Evolutionary conservation across 1,284 basidiomycete genomes (phyloP).

Genomic region (Hymenochaete sp.): DNA sequence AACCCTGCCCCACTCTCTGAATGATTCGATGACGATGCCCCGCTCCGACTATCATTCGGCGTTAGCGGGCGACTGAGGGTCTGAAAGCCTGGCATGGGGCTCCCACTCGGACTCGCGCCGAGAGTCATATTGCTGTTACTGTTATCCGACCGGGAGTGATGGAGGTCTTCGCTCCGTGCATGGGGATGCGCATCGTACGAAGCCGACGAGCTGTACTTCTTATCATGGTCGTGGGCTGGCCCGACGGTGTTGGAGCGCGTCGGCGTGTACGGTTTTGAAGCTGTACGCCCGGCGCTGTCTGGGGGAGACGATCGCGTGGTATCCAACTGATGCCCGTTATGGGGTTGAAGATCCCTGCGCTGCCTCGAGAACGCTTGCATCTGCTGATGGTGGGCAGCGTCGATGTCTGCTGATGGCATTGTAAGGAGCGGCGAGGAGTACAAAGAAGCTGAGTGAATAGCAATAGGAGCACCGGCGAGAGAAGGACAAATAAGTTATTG

Average conservation of each 20-base stretch:
- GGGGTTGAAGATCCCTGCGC: slow-evolving; percentile 8
- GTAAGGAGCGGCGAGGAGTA: slow-evolving; percentile 3
- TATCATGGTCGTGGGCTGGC: slow-evolving; percentile 43
- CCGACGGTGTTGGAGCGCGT: slow-evolving; percentile 53
- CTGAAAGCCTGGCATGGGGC: slow-evolving; percentile 42
- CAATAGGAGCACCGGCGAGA: slow-evolving; percentile 2
- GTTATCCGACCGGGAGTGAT: slow-evolving; percentile 34
- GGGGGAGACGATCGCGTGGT: slow-evolving; percentile 11
- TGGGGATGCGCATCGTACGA: slow-evolving; percentile 32
- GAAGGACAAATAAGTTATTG: slow-evolving; percentile 12
- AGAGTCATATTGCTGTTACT: neutral
- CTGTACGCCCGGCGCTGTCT: slow-evolving; percentile 2
- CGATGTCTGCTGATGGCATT: slow-evolving; percentile 1
- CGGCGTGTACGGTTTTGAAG: slow-evolving; percentile 33
- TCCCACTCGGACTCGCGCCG: slow-evolving; percentile 17
- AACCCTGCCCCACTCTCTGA: slow-evolving; percentile 12
- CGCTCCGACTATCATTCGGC: slow-evolving; percentile 16
- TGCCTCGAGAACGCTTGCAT: slow-evolving; percentile 1
- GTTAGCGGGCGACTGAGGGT: slow-evolving; percentile 21
- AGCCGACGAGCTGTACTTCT: slow-evolving; percentile 34
- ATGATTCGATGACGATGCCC: slow-evolving; percentile 17
- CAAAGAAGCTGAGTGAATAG: slow-evolving; percentile 1
- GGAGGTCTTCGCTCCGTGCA: slow-evolving; percentile 64
- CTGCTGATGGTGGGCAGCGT: slow-evolving; percentile 1
- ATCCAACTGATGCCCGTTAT: slow-evolving; percentile 14